These are phyloP conservation scores for Allantophomopsis lycopodina DNA, from an alignment of 2,329 filamentous ascomycete genomes.

Conservation along the genomic window DNA sequence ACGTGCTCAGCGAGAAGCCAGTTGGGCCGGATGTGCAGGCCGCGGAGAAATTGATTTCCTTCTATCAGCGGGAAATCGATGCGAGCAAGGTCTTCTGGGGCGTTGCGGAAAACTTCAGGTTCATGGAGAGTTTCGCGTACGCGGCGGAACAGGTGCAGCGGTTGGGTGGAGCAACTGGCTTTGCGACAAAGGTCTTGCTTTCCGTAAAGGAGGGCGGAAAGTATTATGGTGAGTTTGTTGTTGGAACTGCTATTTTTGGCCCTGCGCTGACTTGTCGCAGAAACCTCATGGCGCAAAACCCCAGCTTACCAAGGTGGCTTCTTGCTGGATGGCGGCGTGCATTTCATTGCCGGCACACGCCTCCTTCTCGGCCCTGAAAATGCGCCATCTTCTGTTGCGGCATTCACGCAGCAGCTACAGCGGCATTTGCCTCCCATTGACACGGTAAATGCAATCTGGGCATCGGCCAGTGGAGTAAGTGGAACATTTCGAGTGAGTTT, in stretches of 20 bases:
- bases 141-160: conserved; percentile 32
- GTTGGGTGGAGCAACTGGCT: conserved; percentile 39
- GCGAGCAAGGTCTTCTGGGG: conserved; percentile 29
- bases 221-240: conserved; percentile 22
- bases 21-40: conserved; percentile 32
- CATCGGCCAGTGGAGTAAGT: conserved; percentile 14
- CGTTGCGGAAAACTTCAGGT: conserved; percentile 65
- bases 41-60: conserved; percentile 32
- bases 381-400: conserved; percentile 11
- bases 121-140: conserved; percentile 37
- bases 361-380: conserved; percentile 33
- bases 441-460: conserved; percentile 18
- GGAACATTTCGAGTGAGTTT: conserved; percentile 17
- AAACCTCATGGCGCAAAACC: conserved; percentile 49
- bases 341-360: conserved; percentile 51
- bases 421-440: conserved; percentile 17
- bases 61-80: conserved; percentile 24
- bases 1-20: conserved; percentile 40
- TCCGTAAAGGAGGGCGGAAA: conserved; percentile 30
- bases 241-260: too few relatives aligned
- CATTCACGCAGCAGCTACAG: conserved; percentile 14
- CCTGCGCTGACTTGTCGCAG: conserved; percentile 6
- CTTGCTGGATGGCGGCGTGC: conserved; percentile 63
- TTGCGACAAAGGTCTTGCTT: conserved; percentile 30
- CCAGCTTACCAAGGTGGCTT: conserved; percentile 66